Percentiles rank a stretch among this genome's conserved stretches.
Conservation (phyloP, 1,139 yeast genomes). For the Waltiozyma sp. region DNA sequence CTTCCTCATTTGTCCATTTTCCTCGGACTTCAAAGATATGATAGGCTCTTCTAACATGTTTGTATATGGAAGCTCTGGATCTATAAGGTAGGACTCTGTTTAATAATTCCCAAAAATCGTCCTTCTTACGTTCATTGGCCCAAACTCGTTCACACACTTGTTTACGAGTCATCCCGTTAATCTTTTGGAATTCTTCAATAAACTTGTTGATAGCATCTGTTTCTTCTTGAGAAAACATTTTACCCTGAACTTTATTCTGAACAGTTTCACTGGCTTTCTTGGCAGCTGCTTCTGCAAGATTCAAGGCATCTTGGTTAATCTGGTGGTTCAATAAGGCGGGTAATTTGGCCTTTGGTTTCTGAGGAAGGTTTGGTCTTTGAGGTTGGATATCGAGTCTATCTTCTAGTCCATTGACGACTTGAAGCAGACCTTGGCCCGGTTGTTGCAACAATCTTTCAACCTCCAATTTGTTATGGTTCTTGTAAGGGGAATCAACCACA, state of each 20-base stretch:
- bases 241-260: slow-evolving; percentile 22
- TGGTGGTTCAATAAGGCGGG: neutral
- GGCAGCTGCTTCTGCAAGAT: slow-evolving; percentile 24
- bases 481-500: slow-evolving; percentile 3
- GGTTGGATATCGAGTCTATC: neutral
- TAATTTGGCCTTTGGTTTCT: neutral
- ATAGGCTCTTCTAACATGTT: slow-evolving; percentile 82
- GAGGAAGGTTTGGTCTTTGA: neutral
- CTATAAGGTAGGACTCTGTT: slow-evolving; percentile 73
- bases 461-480: neutral
- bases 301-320: neutral
- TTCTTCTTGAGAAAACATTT: slow-evolving; percentile 53
- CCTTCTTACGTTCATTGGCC: slow-evolving; percentile 77
- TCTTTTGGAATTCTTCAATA: slow-evolving; percentile 53
- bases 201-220: slow-evolving; percentile 61
- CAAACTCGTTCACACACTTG: slow-evolving; percentile 78
- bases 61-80: slow-evolving; percentile 79
- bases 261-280: slow-evolving; percentile 22
- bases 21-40: slow-evolving; percentile 83
- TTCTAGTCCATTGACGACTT: neutral
- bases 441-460: neutral
- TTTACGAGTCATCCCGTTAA: slow-evolving; percentile 48
- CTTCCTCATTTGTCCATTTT: slow-evolving; percentile 80
- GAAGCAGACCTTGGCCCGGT: neutral
- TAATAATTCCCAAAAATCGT: slow-evolving; percentile 78